These are phyloP conservation scores for Naganishia randhawae DNA, from an alignment of 768 basidiomycete genomes.

Conservation along the genomic window DNA sequence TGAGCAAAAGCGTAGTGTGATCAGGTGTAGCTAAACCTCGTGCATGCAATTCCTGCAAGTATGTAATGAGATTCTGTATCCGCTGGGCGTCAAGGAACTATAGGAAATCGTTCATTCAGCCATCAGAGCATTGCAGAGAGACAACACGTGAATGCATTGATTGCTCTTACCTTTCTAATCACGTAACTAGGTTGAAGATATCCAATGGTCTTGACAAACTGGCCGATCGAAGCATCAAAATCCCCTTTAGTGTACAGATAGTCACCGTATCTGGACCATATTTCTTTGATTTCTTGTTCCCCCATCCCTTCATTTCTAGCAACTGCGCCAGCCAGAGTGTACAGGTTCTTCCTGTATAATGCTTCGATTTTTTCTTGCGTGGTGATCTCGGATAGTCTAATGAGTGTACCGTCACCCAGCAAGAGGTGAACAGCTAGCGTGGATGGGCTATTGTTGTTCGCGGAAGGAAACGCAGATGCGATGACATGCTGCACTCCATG, in stretches of 20 bases:
- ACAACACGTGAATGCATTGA: not conserved
- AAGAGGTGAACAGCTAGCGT: constrained; percentile 54
- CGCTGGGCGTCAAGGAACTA: constrained; percentile 95
- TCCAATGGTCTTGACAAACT: constrained; percentile 86
- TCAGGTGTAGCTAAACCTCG: constrained; percentile 87
- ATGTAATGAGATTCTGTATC: constrained; percentile 90
- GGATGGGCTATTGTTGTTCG: constrained; percentile 52
- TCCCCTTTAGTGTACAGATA: constrained; percentile 85
- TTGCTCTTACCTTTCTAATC: constrained; percentile 73
- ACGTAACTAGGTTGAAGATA: constrained; percentile 89
- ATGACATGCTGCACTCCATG: constrained; percentile 80
- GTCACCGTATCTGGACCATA: constrained; percentile 85
- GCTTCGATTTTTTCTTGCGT: constrained; percentile 81
- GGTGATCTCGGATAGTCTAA: constrained; percentile 69
- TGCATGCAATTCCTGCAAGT: constrained; percentile 90
- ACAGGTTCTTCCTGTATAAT: constrained; percentile 72
- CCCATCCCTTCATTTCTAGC: constrained; percentile 76
- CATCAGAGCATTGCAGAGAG: not conserved
- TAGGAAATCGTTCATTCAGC: constrained; percentile 5
- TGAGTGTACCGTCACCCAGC: constrained; percentile 55
- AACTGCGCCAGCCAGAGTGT: constrained; percentile 71
- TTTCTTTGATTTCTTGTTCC: constrained; percentile 72
- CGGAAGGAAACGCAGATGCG: constrained; percentile 56
- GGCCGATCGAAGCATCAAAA: constrained; percentile 87
- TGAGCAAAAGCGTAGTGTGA: constrained; percentile 91